A percentile compares a stretch with the other conserved stretches of the same genome.
Conservation (phyloP, 1,139 yeast genomes). For the Pneumocystis sp. region DNA sequence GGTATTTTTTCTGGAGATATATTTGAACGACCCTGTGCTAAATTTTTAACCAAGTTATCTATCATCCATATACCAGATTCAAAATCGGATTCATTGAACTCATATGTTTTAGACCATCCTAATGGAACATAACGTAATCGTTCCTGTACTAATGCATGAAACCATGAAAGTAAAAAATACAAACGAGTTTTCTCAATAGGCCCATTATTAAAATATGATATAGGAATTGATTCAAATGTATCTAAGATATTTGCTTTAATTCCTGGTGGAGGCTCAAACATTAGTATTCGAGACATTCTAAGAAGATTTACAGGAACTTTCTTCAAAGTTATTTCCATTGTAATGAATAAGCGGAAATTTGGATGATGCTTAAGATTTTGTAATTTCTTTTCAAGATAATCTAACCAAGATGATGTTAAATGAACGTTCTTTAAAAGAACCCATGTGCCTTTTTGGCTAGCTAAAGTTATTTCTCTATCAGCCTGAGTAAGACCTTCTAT, state of each 20-base stretch:
- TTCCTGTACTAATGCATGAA: conserved; percentile 48
- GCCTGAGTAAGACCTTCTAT: conserved; percentile 49
- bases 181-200: conserved; percentile 38
- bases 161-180: conserved; percentile 50
- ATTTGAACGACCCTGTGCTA: conserved; percentile 22
- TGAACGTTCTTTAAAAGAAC: conserved; percentile 65
- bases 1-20: conserved; percentile 38
- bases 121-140: conserved; percentile 45
- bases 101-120: conserved; percentile 49
- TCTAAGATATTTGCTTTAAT: conserved; percentile 34
- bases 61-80: conserved; percentile 36
- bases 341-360: conserved; percentile 42
- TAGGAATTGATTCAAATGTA: conserved; percentile 24
- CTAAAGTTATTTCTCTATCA: conserved; percentile 35
- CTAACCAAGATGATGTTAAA: conserved; percentile 48
- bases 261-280: conserved; percentile 50
- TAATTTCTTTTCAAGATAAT: conserved; percentile 35
- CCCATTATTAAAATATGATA: conserved; percentile 16
- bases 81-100: conserved; percentile 63
- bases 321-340: conserved; percentile 33
- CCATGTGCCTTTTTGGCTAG: conserved; percentile 44
- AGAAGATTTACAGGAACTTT: conserved; percentile 46
- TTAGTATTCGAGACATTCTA: conserved; percentile 36
- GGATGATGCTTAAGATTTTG: conserved; percentile 20
- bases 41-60: conserved; percentile 27